These are phyloP conservation scores for Penicillium argentinense DNA, from an alignment of 495 filamentous ascomycete species.

Conservation along the genomic window DNA sequence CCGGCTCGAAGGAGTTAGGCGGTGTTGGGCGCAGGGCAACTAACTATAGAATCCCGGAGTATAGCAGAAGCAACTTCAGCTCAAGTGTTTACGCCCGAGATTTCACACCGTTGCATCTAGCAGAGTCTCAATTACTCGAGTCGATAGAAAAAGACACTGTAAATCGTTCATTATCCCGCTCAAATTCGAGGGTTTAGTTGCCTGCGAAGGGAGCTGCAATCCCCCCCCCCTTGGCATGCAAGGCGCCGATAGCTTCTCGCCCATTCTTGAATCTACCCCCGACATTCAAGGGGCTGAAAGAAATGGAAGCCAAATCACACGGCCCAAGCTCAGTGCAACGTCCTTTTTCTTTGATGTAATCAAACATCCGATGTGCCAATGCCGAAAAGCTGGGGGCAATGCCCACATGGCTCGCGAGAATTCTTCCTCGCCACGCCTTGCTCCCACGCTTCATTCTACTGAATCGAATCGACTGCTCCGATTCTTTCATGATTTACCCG, in stretches of 20 bases:
- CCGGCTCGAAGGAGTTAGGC: no score
- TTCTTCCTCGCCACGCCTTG: constrained; percentile 22
- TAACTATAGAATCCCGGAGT: background rate
- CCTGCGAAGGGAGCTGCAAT: constrained; percentile 9
- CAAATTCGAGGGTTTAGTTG: no score
- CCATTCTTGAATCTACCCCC: constrained; percentile 13
- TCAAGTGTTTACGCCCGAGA: no score
- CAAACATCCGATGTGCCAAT: constrained; percentile 25
- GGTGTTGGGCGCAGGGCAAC: background rate
- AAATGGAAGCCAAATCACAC: constrained; percentile 1
- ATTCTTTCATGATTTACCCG: no score
- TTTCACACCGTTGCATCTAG: no score
- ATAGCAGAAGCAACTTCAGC: background rate
- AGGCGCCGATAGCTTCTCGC: constrained; percentile 25
- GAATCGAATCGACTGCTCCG: background rate
- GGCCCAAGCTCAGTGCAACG: constrained; percentile 9
- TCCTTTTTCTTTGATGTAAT: background rate
- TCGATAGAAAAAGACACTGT: no score
- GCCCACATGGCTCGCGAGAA: constrained; percentile 22
- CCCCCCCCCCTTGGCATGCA: constrained; percentile 27
- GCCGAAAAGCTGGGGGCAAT: no score
- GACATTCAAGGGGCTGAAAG: constrained; percentile 16
- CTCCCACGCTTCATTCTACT: constrained; percentile 23
- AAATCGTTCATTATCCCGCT: no score
- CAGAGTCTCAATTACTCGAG: no score